Evolutionary conservation across 192 early-diverging fungal genomes (phyloP).

Genomic region (Martensiomyces pterosporus): DNA sequence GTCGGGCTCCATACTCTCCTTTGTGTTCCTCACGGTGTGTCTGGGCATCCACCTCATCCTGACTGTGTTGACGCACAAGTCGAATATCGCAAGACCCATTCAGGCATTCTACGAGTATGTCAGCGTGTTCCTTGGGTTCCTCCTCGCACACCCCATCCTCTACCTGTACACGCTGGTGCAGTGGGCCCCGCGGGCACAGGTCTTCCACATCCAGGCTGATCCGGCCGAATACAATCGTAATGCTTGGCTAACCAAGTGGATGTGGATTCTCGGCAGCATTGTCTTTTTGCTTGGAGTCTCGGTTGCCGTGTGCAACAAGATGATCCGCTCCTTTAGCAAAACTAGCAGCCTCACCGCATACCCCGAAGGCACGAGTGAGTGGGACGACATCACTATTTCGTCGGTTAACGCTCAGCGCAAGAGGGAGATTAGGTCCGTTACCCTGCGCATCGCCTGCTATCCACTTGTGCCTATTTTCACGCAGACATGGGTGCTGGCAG

Average conservation of each 20-base stretch:
- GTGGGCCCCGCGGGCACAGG: conserved; percentile 24
- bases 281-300: conserved; percentile 8
- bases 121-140: conserved; percentile 29
- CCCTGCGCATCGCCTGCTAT: conserved; percentile 15
- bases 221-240: conserved; percentile 20
- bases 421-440: conserved; percentile 12
- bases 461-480: conserved; percentile 27
- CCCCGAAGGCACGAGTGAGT: neutral
- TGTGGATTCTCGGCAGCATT: conserved; percentile 24
- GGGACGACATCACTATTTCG: neutral
- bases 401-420: conserved; percentile 5
- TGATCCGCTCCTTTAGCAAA: neutral
- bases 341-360: neutral
- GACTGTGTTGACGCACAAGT: neutral
- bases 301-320: neutral
- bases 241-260: conserved; percentile 44
- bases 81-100: conserved; percentile 11
- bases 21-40: conserved; percentile 25
- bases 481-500: conserved; percentile 35
- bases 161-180: conserved; percentile 34
- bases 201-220: conserved; percentile 26
- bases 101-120: conserved; percentile 25
- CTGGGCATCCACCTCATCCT: conserved; percentile 25
- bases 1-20: conserved; percentile 27
- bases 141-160: conserved; percentile 35